Conservation (phyloP, 1,284 basidiomycete genomes). For the Pseudozyma flocculosa region DNA sequence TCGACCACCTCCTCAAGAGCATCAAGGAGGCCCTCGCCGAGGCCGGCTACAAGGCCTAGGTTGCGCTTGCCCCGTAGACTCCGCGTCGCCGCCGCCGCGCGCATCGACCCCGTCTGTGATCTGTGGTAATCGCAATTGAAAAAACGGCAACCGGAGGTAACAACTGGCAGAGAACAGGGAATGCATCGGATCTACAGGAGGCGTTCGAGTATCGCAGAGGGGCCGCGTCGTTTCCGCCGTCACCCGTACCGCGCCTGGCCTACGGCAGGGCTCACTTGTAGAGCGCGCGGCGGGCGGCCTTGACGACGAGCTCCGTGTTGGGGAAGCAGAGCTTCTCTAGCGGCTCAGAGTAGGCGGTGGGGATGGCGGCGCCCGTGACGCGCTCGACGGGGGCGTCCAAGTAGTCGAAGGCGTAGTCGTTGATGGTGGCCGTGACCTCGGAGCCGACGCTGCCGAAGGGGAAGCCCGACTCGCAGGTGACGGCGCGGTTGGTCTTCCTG, state of each 20-base stretch:
- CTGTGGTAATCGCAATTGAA: too few species aligned
- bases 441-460: slow-evolving; percentile 96
- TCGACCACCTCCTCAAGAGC: slow-evolving; percentile 72
- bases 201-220: too few species aligned
- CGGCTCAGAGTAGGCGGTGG: slow-evolving; percentile 61
- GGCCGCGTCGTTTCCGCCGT: too few species aligned
- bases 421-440: slow-evolving; percentile 79
- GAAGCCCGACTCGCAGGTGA: slow-evolving; percentile 98
- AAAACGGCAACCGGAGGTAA: too few species aligned
- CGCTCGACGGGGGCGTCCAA: slow-evolving; percentile 92
- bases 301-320: slow-evolving; percentile 44
- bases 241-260: too few species aligned
- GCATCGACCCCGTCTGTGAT: too few species aligned
- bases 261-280: slow-evolving; percentile 53
- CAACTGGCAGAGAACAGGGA: too few species aligned
- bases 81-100: too few species aligned
- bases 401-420: slow-evolving; percentile 70
- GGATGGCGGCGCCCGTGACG: slow-evolving; percentile 79
- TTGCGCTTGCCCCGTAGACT: too few species aligned
- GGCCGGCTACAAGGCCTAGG: slow-evolving; percentile 58
- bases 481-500: slow-evolving; percentile 96
- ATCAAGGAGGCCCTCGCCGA: slow-evolving; percentile 66
- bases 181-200: too few species aligned
- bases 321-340: slow-evolving; percentile 62
- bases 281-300: slow-evolving; percentile 52